Base-by-base conservation (phyloP, 148 eudicot genomes). In the Linanthus parryae region DNA sequence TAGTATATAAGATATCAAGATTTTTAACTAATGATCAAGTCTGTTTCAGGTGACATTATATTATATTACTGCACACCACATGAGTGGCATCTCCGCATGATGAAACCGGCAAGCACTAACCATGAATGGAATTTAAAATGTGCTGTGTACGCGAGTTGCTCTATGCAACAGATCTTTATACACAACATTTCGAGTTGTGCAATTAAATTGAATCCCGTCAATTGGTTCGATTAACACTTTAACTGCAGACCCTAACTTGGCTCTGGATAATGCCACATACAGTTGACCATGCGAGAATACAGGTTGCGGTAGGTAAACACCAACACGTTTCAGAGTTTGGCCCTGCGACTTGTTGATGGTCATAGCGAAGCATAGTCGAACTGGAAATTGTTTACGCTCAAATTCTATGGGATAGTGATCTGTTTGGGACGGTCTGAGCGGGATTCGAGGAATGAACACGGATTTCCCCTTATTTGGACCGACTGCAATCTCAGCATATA, bases 261-360 rank as follows among this genome's bases (percentile, higher is more conserved):
- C 43, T 39, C 43, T n/a, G 14, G 43, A 39, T 39, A 7, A 18
- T 12, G 43, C 43, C 16, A 7, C 43, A 39, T 39, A 39, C 5
- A 39, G 43, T 18, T 39, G 43, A 39, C 43, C 43, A 39, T 39
- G 43, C 13, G 43, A 13, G 14, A 39, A 39, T 7, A 39, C 43
- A 5, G 43, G 43, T 39, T 13, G 7, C 5, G 43, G 11, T 13
- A 39, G 14, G 16, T 39, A 39, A 12, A 39, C 13, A 4, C 43
- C 43, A 4, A 39, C 14, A 18, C 5, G 3, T 39, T 39, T 18
- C 16, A 39, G 43, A 12, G 43, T 39, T 13, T 39, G 43, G 13
- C 43, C 43, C 16, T 39, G 43, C 14, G 43, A n/a, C 13, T 39
- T 39, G 43, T 39, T n/a, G n/a, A n/a, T n/a, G n/a, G n/a, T n/a